Evolutionary conservation across 208 protist species (phyloP).

Genomic region (Crithidia brevicula): DNA sequence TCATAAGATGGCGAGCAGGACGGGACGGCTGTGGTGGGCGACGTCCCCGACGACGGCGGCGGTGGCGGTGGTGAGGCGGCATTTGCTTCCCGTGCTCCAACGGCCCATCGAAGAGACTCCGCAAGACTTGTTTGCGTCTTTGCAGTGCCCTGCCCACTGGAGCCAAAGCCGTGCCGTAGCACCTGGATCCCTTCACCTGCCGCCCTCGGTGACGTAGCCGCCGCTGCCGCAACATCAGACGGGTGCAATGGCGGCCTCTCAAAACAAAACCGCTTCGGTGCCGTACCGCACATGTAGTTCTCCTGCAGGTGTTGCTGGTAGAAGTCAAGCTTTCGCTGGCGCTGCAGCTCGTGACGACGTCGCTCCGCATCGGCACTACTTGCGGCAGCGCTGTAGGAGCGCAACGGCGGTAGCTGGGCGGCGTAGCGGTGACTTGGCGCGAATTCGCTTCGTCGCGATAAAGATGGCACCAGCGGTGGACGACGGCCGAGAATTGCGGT

Average conservation of each 20-base stretch:
- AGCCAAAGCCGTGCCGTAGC: not conserved
- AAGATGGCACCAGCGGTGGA: conserved; percentile 3
- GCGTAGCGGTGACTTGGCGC: not conserved
- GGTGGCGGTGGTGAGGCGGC: too few relatives aligned
- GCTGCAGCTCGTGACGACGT: conserved; percentile 21
- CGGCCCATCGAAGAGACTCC: too few relatives aligned
- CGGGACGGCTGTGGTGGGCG: not conserved
- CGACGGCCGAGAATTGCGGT: conserved; percentile 1
- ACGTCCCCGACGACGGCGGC: too few relatives aligned
- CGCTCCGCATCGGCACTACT: not conserved
- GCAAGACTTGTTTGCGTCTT: too few relatives aligned
- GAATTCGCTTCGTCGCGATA: too few relatives aligned
- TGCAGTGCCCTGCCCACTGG: too few relatives aligned
- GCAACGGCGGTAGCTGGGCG: not conserved
- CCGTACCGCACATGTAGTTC: conserved; percentile 62
- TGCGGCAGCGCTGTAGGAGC: conserved; percentile 2
- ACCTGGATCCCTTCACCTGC: conserved; percentile 7
- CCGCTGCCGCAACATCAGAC: not conserved
- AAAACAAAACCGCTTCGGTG: conserved; percentile 42
- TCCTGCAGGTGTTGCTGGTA: conserved; percentile 43
- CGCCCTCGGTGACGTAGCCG: not conserved
- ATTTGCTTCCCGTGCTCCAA: too few relatives aligned
- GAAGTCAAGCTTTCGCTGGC: conserved; percentile 27
- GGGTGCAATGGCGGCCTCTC: conserved; percentile 27
- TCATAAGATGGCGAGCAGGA: too few relatives aligned